Evolutionary conservation across 805 yeast species (phyloP), one percentile per base, ranked within the genome.

Genomic region (Komagataella pseudopastoris): DNA sequence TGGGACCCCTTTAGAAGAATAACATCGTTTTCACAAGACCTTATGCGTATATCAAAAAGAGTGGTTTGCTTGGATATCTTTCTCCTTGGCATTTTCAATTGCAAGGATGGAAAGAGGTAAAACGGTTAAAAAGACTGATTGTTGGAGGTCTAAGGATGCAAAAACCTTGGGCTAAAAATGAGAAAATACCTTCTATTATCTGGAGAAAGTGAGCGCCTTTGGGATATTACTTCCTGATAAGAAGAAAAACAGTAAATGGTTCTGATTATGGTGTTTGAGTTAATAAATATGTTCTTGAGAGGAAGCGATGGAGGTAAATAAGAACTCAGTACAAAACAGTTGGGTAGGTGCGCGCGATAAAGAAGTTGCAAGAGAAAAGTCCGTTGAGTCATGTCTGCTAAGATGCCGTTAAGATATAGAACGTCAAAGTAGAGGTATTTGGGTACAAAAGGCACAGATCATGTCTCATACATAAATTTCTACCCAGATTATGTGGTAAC

Each of bases 1-100:
- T 84, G 80, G 1, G 83, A 61, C 1, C 99, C 99, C 57, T 88
- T 84, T 36, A 91, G 65, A 6, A 93, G 77, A 4, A 91, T 66
- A 7, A 90, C 91, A 60, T 88, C 93, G 55, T 81, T 83, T 46
- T 86, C 95, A 2, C 76, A 63, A 23, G 88, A 79, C 50, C 78
- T 74, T 44, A 88, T 65, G 51, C 95, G 71, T 52, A 78, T 72
- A 51, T 77, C 72, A 51, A 68, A 68, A 36, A 68, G 56, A 1
- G 68, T 64, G 2, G 69, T 62, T 50, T 63, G 39, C n/a, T 30
- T 30, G 39, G 39, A 30, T 10, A 30, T 14, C 39, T 30, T 30
- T 30, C 39, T 30, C 39, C 39, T 8, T 30, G 39, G 39, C 39
- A 30, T 30, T 30, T 30, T 30, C 39, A 30, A 30, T 14, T 30